A percentile compares a stretch with the other conserved stretches of the same genome.
Conservation (phyloP, 1,284 basidiomycete species). For the Phylloporus gajari region DNA sequence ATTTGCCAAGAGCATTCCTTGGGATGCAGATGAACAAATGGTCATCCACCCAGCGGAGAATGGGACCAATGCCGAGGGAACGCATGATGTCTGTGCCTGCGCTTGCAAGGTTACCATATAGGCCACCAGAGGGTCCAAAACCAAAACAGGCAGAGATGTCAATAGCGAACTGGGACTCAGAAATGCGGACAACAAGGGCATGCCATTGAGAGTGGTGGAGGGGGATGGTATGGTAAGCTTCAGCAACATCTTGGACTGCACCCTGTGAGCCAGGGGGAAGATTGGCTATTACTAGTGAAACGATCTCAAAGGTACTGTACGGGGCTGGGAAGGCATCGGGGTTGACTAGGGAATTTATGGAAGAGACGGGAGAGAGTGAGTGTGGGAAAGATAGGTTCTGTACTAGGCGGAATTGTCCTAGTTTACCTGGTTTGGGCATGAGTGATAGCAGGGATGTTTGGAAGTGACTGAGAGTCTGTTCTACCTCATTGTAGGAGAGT, state of each 20-base stretch:
- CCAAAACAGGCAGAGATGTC: not conserved
- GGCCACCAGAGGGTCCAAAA: not conserved
- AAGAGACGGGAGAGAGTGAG: not conserved
- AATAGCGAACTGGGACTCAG: not conserved
- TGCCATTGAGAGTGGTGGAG: slow-evolving; percentile 10
- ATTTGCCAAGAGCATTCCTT: not conserved
- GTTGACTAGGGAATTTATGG: not conserved
- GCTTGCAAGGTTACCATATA: not conserved
- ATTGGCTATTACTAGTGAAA: not conserved
- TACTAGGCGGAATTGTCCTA: not conserved
- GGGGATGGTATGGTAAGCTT: slow-evolving; percentile 17
- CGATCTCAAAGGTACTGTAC: slow-evolving; percentile 12
- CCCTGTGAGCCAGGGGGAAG: slow-evolving; percentile 14
- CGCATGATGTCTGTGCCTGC: not conserved
- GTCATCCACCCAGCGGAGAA: not conserved
- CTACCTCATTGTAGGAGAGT: accelerated
- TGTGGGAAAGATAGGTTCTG: slow-evolving; percentile 12
- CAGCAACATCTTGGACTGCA: slow-evolving; percentile 8
- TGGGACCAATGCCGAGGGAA: not conserved
- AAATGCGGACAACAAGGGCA: not conserved
- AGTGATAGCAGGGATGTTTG: not conserved
- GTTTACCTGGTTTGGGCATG: not conserved
- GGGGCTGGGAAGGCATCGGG: not conserved
- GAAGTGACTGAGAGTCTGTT: not conserved
- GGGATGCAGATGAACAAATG: not conserved